These are phyloP conservation scores for Acarospora socialis DNA, from an alignment of 2,329 filamentous ascomycete species.

Conservation along the genomic window DNA sequence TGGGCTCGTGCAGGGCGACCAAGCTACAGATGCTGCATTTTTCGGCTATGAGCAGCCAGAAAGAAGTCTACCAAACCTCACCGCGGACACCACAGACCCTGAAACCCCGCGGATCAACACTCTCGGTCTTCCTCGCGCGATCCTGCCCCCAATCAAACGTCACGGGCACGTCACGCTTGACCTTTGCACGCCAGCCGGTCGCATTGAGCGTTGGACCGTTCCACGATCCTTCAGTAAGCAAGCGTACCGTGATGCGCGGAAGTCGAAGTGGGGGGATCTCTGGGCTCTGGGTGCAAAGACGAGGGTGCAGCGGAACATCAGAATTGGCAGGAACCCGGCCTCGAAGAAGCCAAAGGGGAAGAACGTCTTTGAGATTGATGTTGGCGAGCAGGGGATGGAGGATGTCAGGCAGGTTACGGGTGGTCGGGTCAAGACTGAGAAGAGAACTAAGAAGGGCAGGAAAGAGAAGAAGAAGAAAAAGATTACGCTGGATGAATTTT, in stretches of 20 bases:
- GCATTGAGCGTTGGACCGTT: conserved; percentile 86
- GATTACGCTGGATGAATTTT: neutral
- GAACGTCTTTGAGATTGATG: conserved; percentile 2
- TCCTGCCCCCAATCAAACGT: conserved; percentile 74
- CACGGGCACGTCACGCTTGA: conserved; percentile 80
- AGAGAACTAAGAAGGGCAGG: conserved; percentile 5
- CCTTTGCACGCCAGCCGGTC: conserved; percentile 72
- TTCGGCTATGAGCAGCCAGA: conserved; percentile 47
- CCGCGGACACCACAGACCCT: no score
- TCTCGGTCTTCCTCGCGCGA: conserved; percentile 60
- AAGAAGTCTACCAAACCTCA: conserved; percentile 1
- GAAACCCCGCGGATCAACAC: conserved; percentile 30
- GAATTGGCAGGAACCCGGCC: conserved; percentile 36
- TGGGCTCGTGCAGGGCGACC: conserved; percentile 35
- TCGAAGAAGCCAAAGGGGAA: neutral
- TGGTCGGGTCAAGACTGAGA: neutral
- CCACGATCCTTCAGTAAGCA: conserved; percentile 65
- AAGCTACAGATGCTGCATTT: conserved; percentile 53
- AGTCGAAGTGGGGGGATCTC: conserved; percentile 79
- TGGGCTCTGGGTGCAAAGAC: conserved; percentile 95
- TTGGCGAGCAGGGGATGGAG: neutral
- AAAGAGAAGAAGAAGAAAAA: conserved; percentile 1
- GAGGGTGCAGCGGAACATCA: conserved; percentile 45
- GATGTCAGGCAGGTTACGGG: conserved; percentile 1
- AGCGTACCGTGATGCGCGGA: conserved; percentile 85